Base-by-base conservation (phyloP, 2,329 filamentous ascomycete genomes). In the Fusarium cicatricum region DNA sequence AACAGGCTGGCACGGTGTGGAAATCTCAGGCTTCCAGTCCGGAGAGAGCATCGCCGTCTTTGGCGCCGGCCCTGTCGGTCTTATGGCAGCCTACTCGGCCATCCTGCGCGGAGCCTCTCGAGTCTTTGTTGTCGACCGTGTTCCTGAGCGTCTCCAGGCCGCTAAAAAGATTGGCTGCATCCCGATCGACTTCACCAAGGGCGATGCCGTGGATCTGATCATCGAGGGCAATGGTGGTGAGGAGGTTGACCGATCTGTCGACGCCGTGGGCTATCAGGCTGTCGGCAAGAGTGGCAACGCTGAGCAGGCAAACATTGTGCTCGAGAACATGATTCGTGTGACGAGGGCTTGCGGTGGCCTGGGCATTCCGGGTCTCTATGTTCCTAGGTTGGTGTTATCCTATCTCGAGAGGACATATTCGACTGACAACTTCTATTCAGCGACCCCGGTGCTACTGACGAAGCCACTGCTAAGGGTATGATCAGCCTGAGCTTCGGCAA, bases 211-310 rank as follows among this genome's bases (percentile, higher is more conserved):
- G 1, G 79, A 86, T 31, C 78, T 85, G 66, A 89, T 89, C 45
- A 83, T 88, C 40, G 74, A 81, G 52, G 66, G 76, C 12, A 87
- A 88, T 44, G 81, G 76, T 1, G 84, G 80, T 1, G 83, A 85
- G 81, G 85, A 84, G 82, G 85, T 89, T 2, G 85, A 89, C 60
- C 77, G 87, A 6, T 82, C 84, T 1, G 83, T 89, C 0, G 87
- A 89, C 71, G 84, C 84, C 11, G 87, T 90, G 0, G 86, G 86
- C 0, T 89, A 88, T 66, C 85, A 89, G 64, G 86, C 86, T 11
- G 81, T 85, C 2, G 77, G 78, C 33, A 75, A 78, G 11, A 79
- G 79, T 2, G 85, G 83, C 2, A 81, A 79, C 58, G 82, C 82
- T 28, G 85, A 88, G 67, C 80, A 83, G 64, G 84, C 85, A 2